These are phyloP conservation scores for Metschnikowia kunwiensis DNA, from an alignment of 805 yeast species.

Conservation along the genomic window DNA sequence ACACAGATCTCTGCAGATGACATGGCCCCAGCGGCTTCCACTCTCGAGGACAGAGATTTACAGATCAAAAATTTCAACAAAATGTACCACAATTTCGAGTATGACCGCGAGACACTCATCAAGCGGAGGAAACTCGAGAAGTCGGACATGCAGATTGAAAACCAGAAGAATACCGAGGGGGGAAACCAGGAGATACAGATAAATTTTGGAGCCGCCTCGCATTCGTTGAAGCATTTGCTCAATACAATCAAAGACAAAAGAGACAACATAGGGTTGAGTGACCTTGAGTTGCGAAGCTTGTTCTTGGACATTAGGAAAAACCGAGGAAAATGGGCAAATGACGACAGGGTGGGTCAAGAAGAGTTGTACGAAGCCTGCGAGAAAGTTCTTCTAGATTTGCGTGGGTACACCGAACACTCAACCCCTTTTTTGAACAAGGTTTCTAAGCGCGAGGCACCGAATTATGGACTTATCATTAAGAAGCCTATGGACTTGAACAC, in stretches of 20 bases:
- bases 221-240: slow-evolving; percentile 68
- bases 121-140: slow-evolving; percentile 77
- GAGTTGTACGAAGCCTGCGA: slow-evolving; percentile 97
- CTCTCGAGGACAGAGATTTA: slow-evolving; percentile 39
- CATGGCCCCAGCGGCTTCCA: slow-evolving; percentile 10
- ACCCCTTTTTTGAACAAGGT: slow-evolving; percentile 94
- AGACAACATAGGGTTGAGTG: slow-evolving; percentile 71
- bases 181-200: slow-evolving; percentile 38
- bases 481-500: slow-evolving; percentile 96
- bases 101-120: slow-evolving; percentile 69
- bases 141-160: slow-evolving; percentile 66
- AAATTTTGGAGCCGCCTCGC: slow-evolving; percentile 37
- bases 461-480: slow-evolving; percentile 84
- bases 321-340: slow-evolving; percentile 97
- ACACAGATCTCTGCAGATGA: slow-evolving; percentile 12
- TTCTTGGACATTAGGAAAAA: slow-evolving; percentile 92
- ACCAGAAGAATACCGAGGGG: slow-evolving; percentile 17
- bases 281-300: slow-evolving; percentile 76
- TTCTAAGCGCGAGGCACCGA: slow-evolving; percentile 97
- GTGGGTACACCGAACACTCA: slow-evolving; percentile 94
- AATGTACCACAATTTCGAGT: slow-evolving; percentile 72
- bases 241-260: slow-evolving; percentile 75
- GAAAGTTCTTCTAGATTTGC: slow-evolving; percentile 82
- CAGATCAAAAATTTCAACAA: slow-evolving; percentile 64
- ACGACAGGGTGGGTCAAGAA: slow-evolving; percentile 93